phyloP scores from a whole-genome alignment of 441 rosid species.

The Raphanus hybrid region DNA sequence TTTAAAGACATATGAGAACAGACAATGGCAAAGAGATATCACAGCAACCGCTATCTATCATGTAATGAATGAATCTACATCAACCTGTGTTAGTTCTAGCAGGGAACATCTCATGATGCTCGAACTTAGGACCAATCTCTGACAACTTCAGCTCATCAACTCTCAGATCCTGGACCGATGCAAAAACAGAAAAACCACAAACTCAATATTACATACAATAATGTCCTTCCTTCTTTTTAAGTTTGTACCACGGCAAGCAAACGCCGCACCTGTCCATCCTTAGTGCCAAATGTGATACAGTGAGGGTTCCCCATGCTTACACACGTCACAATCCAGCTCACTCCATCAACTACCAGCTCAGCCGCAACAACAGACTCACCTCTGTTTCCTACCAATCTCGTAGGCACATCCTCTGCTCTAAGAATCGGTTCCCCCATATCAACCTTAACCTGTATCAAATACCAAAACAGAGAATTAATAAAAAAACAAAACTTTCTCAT shows the following conservation, averaged over 20 bases:
- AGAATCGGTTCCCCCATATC: conserved; percentile 95
- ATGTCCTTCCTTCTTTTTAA: neutral
- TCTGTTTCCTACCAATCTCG: conserved; percentile 62
- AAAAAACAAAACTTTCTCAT: neutral
- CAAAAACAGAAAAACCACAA: conserved; percentile 11
- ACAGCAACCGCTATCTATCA: neutral
- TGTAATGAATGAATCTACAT: conserved; percentile 29
- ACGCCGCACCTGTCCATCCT: conserved; percentile 59
- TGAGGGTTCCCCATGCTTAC: conserved; percentile 98
- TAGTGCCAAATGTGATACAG: conserved; percentile 72
- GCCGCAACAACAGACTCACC: conserved; percentile 71
- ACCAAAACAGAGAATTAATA: neutral
- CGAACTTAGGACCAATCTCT: conserved; percentile 84
- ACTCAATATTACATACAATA: conserved; percentile 4
- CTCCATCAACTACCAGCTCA: conserved; percentile 71
- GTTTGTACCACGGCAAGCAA: neutral
- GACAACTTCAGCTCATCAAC: conserved; percentile 77
- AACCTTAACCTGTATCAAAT: conserved; percentile 64
- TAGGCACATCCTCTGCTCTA: conserved; percentile 76
- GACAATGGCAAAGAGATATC: neutral
- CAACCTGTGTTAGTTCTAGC: conserved; percentile 92
- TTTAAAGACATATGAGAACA: neutral
- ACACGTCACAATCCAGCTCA: conserved; percentile 80
- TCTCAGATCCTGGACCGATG: conserved; percentile 56
- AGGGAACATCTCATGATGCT: conserved; percentile 83